A percentile compares a stretch with the other conserved stretches of the same genome.
These are phyloP conservation scores for Creolimax fragrantissima DNA, from an alignment of 78 protist genomes.

Conservation along the genomic window DNA sequence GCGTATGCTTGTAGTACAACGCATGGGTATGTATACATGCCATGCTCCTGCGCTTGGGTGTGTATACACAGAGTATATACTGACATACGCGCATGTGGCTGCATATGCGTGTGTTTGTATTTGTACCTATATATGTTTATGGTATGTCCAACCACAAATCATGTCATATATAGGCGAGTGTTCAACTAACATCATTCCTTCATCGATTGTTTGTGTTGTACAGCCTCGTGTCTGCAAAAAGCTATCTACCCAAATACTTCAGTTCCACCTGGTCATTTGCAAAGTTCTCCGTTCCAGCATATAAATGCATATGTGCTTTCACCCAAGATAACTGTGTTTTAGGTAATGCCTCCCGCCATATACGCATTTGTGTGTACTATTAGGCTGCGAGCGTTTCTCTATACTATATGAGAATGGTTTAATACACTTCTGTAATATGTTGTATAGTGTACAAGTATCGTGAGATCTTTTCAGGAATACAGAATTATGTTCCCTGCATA, in stretches of 20 bases:
- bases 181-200: too few relatives aligned
- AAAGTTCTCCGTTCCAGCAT: slow-evolving; percentile 72
- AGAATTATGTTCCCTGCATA: not conserved
- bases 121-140: too few relatives aligned
- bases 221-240: slow-evolving; percentile 61
- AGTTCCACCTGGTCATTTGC: slow-evolving; percentile 89
- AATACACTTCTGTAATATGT: not conserved
- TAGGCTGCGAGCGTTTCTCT: not conserved
- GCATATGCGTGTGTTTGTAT: too few relatives aligned
- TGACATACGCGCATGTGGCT: too few relatives aligned
- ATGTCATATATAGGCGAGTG: too few relatives aligned
- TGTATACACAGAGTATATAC: too few relatives aligned
- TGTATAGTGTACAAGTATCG: not conserved
- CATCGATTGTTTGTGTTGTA: too few relatives aligned
- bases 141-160: too few relatives aligned
- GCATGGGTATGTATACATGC: too few relatives aligned
- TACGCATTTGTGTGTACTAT: not conserved
- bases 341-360: slow-evolving; percentile 44
- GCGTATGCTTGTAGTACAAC: too few relatives aligned
- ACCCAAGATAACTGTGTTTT: slow-evolving; percentile 62
- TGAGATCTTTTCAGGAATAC: not conserved
- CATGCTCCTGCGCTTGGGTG: too few relatives aligned
- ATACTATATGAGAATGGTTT: not conserved
- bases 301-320: slow-evolving; percentile 72
- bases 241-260: slow-evolving; percentile 76